phyloP scores from a whole-genome alignment of 148 eudicot species.

The Fallopia convolvulus region DNA sequence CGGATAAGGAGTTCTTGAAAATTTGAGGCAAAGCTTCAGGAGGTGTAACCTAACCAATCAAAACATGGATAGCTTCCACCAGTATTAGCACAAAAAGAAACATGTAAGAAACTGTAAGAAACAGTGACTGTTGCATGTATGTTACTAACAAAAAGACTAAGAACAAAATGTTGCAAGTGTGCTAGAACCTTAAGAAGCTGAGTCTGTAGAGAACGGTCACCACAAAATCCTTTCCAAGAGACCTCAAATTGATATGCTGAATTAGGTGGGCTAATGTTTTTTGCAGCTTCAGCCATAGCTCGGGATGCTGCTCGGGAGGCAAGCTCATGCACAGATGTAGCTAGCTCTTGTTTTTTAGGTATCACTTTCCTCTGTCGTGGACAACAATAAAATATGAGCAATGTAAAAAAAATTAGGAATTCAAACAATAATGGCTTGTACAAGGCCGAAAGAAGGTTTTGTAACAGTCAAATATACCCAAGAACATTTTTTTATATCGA shows the following conservation, averaged over 20 bases:
- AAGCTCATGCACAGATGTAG: slow-evolving; percentile 69
- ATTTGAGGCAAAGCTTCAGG: slow-evolving; percentile 65
- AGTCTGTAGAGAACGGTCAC: slow-evolving; percentile 70
- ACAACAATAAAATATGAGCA: background rate
- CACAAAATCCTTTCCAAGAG: slow-evolving; percentile 77
- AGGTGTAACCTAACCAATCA: slow-evolving; percentile 53
- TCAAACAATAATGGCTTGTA: background rate
- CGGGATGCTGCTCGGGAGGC: slow-evolving; percentile 87
- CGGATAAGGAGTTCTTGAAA: slow-evolving; percentile 77
- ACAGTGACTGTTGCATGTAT: background rate
- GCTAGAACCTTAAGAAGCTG: slow-evolving; percentile 62
- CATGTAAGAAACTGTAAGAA: background rate
- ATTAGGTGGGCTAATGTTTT: slow-evolving; percentile 60
- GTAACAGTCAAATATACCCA: background rate
- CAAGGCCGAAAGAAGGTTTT: background rate
- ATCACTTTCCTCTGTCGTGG: slow-evolving; percentile 17
- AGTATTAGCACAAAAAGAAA: background rate
- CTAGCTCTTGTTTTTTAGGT: slow-evolving; percentile 38
- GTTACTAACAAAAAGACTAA: background rate
- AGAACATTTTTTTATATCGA: background rate
- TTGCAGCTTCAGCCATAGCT: slow-evolving; percentile 72
- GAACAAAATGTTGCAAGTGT: background rate
- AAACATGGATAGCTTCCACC: background rate
- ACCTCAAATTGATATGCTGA: slow-evolving; percentile 95
- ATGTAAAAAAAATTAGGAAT: background rate